Conservation (phyloP, 1,139 yeast genomes). For the Hansenula lynferdii region DNA sequence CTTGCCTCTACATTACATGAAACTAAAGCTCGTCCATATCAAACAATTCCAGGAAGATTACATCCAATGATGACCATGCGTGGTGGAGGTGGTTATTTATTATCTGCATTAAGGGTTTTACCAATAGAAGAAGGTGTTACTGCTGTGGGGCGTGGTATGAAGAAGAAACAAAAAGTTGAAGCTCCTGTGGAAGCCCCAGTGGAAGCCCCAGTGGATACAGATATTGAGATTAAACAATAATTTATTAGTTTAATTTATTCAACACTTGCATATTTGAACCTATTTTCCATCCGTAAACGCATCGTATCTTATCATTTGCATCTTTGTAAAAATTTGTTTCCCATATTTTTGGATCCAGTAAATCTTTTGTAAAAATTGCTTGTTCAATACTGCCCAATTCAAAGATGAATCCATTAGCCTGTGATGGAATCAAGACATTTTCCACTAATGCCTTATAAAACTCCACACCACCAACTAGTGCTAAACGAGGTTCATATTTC, state of each 20-base stretch:
- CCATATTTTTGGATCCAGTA: slow-evolving; percentile 21
- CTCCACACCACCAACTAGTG: slow-evolving; percentile 71
- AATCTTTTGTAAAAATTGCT: slow-evolving; percentile 9
- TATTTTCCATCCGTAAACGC: slow-evolving; percentile 28
- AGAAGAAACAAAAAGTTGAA: slow-evolving; percentile 10
- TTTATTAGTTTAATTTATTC: background rate
- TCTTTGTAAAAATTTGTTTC: slow-evolving; percentile 23
- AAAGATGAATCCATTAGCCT: slow-evolving; percentile 37
- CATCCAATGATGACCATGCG: slow-evolving; percentile 95
- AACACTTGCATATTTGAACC: slow-evolving; percentile 18
- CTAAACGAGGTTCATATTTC: slow-evolving; percentile 68
- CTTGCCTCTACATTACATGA: slow-evolving; percentile 83
- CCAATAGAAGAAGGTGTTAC: slow-evolving; percentile 48
- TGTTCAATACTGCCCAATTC: slow-evolving; percentile 37
- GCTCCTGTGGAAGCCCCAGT: too few relatives aligned
- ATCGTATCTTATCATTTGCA: slow-evolving; percentile 26
- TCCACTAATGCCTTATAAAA: slow-evolving; percentile 57
- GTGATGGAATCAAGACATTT: slow-evolving; percentile 33
- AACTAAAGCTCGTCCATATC: slow-evolving; percentile 80
- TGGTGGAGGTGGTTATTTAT: slow-evolving; percentile 87
- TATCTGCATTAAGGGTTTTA: slow-evolving; percentile 75
- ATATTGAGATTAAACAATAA: too few relatives aligned
- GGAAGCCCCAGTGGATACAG: too few relatives aligned
- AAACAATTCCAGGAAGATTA: slow-evolving; percentile 88
- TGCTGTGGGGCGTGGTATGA: slow-evolving; percentile 24